Evolutionary conservation across 495 filamentous ascomycete genomes (phyloP).

Genomic region (Penicillium tannophilum): DNA sequence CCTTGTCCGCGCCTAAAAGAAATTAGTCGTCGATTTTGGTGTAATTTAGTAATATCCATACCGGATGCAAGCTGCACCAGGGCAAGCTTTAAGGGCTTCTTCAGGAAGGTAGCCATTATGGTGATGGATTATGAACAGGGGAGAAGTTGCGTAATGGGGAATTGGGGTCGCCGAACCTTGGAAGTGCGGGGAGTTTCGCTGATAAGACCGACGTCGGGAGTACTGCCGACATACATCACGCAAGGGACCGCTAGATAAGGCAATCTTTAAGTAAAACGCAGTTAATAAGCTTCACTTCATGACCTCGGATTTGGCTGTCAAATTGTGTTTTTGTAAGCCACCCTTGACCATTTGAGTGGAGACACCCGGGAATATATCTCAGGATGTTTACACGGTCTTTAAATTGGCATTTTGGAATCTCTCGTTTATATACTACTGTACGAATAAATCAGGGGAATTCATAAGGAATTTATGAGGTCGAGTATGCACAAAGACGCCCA

Average conservation of each 20-base stretch:
- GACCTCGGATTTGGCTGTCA: too few relatives aligned
- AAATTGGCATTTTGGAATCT: too few relatives aligned
- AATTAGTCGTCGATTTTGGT: background rate
- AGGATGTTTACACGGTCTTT: too few relatives aligned
- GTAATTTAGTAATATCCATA: conserved; percentile 17
- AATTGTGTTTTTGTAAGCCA: background rate
- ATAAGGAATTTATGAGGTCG: too few relatives aligned
- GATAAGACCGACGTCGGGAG: background rate
- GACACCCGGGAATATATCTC: too few relatives aligned
- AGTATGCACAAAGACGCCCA: background rate
- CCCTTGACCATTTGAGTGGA: too few relatives aligned
- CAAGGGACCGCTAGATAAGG: background rate
- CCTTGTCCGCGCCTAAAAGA: conserved; percentile 71
- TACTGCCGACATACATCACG: background rate
- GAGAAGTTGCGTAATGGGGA: background rate
- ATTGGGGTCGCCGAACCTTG: too few relatives aligned
- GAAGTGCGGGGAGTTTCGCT: background rate
- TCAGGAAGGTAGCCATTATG: conserved; percentile 59
- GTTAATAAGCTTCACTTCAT: background rate
- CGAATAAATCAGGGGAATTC: too few relatives aligned
- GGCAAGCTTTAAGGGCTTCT: conserved; percentile 78
- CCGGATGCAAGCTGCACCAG: conserved; percentile 78
- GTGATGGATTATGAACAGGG: background rate
- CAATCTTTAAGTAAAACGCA: background rate
- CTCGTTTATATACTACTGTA: too few relatives aligned